Percentiles rank a stretch among this genome's conserved stretches.
Evolutionary conservation across 345 rosid genomes (phyloP).

Genomic region (Cardamine occulta): DNA sequence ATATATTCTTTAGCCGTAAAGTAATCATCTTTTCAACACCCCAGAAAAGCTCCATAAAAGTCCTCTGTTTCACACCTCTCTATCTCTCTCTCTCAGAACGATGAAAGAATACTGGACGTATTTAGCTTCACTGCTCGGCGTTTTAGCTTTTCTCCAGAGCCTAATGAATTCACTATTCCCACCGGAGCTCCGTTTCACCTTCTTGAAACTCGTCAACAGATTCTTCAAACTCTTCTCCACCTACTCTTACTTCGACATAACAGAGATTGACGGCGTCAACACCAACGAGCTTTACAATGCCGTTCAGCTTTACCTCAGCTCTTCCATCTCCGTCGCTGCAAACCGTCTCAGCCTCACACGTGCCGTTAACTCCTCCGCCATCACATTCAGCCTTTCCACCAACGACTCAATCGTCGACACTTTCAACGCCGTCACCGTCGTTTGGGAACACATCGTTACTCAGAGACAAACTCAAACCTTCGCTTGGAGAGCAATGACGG

Average conservation of each 20-base stretch:
- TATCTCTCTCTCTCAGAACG: background rate
- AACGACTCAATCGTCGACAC: constrained; percentile 38
- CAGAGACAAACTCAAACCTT: constrained; percentile 30
- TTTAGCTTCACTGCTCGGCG: constrained; percentile 40
- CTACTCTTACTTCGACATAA: constrained; percentile 81
- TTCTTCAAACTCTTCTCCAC: constrained; percentile 36
- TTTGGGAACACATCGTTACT: constrained; percentile 36
- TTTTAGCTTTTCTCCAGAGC: constrained; percentile 30
- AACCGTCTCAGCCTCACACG: constrained; percentile 37
- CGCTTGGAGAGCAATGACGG: constrained; percentile 35
- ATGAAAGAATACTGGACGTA: constrained; percentile 36
- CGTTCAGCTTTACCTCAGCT: constrained; percentile 81
- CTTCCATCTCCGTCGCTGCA: constrained; percentile 54
- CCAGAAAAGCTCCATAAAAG: background rate
- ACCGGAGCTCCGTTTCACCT: constrained; percentile 34
- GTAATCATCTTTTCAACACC: constrained; percentile 13
- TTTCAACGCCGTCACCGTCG: constrained; percentile 28
- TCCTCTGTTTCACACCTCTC: background rate
- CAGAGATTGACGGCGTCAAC: constrained; percentile 91
- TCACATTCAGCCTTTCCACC: constrained; percentile 35
- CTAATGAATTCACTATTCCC: constrained; percentile 30
- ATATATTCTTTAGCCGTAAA: constrained; percentile 16
- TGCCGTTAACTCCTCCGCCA: constrained; percentile 34
- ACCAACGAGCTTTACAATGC: constrained; percentile 98
- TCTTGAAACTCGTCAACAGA: constrained; percentile 24